Conservation (phyloP, 345 rosid genomes). For the Dipteronia dyeriana region DNA sequence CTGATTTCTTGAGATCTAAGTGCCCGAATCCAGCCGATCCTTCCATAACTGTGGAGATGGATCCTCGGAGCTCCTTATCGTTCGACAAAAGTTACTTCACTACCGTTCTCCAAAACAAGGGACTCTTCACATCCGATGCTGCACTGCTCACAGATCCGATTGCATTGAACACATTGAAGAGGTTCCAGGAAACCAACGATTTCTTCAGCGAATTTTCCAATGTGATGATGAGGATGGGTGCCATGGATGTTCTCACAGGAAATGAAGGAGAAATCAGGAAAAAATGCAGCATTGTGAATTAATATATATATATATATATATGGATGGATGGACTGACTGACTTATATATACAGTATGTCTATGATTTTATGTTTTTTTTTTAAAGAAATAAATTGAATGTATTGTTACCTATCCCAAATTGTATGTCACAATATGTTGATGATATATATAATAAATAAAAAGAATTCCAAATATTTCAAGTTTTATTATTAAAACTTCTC, state of each 20-base stretch:
- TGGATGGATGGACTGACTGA: no score
- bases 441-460: no score
- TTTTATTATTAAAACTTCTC: no score
- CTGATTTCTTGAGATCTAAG: slow-evolving; percentile 32
- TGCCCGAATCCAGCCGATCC: slow-evolving; percentile 42
- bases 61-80: slow-evolving; percentile 40
- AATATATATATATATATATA: background rate
- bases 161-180: slow-evolving; percentile 20
- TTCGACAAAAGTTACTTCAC: slow-evolving; percentile 53
- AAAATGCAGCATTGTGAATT: slow-evolving; percentile 44
- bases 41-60: slow-evolving; percentile 44
- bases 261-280: slow-evolving; percentile 53
- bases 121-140: slow-evolving; percentile 54
- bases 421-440: no score
- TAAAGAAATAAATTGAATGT: background rate
- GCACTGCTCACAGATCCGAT: slow-evolving; percentile 46
- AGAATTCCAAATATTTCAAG: no score
- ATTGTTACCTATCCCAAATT: background rate
- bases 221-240: slow-evolving; percentile 58
- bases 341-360: no score
- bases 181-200: slow-evolving; percentile 18
- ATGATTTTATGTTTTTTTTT: background rate
- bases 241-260: slow-evolving; percentile 41
- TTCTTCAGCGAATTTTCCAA: slow-evolving; percentile 48
- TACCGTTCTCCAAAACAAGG: slow-evolving; percentile 35